Evolutionary conservation across 1,284 basidiomycete species (phyloP), one percentile per base, ranked within the genome.

Genomic region (Sphagnurus paluster): DNA sequence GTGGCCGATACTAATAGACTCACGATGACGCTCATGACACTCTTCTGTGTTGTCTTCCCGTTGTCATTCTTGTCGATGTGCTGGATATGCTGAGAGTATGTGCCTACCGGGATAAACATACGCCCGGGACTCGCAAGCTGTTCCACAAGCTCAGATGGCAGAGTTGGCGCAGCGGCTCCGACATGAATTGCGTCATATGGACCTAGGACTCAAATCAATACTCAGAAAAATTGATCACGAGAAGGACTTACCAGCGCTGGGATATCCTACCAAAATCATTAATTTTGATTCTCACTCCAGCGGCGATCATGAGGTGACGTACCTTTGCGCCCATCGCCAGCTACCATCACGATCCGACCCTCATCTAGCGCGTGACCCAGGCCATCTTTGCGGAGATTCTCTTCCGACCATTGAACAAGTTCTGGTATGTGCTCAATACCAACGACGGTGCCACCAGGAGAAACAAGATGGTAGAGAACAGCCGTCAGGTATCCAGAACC

Each of bases 131-230:
- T 66, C 10, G 87, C 88, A 3, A 98, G 83, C 65, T 96, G 88
- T 10, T 91, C 80, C 20, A 98, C 63, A 0, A 98, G 76, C 0
- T 76, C 63, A 26, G 80, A 64, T 0, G 94, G 93, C n/a, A 93
- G 68, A 0, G 61, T 74, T 0, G 90, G 87, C 0, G 94, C 86
- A 0, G 95, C 94, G 0, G 96, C 96, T 4, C 96, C 96, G 16
- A 98, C 96, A 58, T 99, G 96, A 38, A 98, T 98, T 0, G 83
- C 88, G 54, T 91, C 80, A 63, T 87, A 97, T 0, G 91, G 92
- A 0, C 81, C 93, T 49, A 30, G 2, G 2, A 28, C 14, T 20
- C 6, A 2, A 23, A 0, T 3, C 28, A 9, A 1, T 42, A 29
- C 0, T 5, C 11, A 11, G 21, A 1, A 7, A 30, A 13, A 21